Conservation (phyloP, 495 filamentous ascomycete genomes). For the Jackrogersella minutella region DNA sequence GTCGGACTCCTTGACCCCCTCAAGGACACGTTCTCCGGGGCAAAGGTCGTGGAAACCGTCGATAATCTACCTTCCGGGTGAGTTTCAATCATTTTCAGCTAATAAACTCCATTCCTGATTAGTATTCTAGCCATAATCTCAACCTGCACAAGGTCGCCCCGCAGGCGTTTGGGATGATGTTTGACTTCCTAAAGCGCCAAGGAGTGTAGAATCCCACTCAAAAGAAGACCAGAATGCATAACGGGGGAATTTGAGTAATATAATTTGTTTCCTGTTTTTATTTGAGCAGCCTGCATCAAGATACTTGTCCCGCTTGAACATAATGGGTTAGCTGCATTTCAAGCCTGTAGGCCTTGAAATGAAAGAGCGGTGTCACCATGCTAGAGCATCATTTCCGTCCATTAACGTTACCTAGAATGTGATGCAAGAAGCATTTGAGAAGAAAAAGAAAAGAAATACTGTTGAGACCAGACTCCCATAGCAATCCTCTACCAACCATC, state of each 20-base stretch:
- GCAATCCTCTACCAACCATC: no score
- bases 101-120: background rate
- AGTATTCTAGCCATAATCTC: slow-evolving; percentile 39
- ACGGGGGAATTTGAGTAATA: background rate
- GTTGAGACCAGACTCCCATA: no score
- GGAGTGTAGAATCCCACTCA: background rate
- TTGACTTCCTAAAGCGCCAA: slow-evolving; percentile 31
- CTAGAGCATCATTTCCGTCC: no score
- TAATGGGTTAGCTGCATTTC: no score
- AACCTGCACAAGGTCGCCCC: slow-evolving; percentile 44
- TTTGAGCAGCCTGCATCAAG: no score
- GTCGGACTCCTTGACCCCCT: slow-evolving; percentile 36
- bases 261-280: background rate
- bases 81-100: slow-evolving; percentile 5
- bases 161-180: slow-evolving; percentile 31
- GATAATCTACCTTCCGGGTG: slow-evolving; percentile 39
- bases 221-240: no score
- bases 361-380: no score
- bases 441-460: no score
- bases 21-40: slow-evolving; percentile 19
- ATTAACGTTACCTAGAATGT: no score
- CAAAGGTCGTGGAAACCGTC: slow-evolving; percentile 27
- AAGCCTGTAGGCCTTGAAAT: no score
- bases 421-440: no score
- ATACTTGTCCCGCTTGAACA: no score